Conservation (phyloP, 495 filamentous ascomycete genomes). For the Glarea lozoyensis region DNA sequence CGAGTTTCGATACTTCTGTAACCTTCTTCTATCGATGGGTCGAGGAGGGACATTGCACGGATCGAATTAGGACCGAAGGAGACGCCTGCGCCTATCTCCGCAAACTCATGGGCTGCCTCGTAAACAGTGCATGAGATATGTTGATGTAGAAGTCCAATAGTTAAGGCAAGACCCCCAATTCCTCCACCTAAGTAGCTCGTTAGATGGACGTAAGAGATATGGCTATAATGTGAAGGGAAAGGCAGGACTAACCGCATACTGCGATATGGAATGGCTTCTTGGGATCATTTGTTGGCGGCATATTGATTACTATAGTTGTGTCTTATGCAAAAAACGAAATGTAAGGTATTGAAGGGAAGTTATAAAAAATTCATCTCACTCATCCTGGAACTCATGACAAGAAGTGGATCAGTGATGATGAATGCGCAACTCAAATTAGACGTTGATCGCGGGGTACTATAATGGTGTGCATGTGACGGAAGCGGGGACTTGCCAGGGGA, state of each 20-base stretch:
- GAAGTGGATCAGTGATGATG: too few species aligned
- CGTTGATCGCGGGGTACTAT: too few species aligned
- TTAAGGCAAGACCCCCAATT: constrained; percentile 16
- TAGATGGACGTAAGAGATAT: neutral
- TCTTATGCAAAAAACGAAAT: neutral
- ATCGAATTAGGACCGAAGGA: constrained; percentile 51
- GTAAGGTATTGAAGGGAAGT: too few species aligned
- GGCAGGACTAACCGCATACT: constrained; percentile 13
- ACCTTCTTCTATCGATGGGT: constrained; percentile 34
- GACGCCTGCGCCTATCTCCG: constrained; percentile 46
- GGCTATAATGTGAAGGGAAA: neutral
- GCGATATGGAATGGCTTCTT: constrained; percentile 19
- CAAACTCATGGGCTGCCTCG: constrained; percentile 15
- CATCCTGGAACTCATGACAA: too few species aligned
- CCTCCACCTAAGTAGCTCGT: constrained; percentile 7
- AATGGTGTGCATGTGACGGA: too few species aligned
- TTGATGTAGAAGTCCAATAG: constrained; percentile 19
- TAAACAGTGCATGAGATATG: constrained; percentile 19
- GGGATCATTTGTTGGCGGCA: constrained; percentile 13
- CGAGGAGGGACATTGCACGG: constrained; percentile 44
- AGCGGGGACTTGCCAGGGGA: too few species aligned
- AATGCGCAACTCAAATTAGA: too few species aligned
- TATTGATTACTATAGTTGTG: neutral
- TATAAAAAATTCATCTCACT: neutral
- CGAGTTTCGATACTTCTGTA: constrained; percentile 19